Evolutionary conservation across 495 filamentous ascomycete genomes (phyloP).

Genomic region (Pseudomonodictys pantanalensis): DNA sequence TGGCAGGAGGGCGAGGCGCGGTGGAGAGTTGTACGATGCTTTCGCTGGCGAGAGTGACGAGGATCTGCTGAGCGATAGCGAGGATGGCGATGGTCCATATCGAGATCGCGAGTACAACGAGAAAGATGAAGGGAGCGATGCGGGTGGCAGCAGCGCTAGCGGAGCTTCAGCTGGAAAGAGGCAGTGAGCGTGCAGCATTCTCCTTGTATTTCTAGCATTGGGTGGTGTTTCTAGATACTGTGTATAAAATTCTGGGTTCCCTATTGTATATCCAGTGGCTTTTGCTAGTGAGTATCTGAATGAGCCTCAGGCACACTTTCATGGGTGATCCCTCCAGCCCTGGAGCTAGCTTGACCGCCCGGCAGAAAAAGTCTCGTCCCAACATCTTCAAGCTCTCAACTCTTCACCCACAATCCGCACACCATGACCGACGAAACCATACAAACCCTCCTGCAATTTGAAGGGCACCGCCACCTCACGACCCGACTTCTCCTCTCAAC

Average conservation of each 20-base stretch:
- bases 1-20: constrained; percentile 52
- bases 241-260: constrained; percentile 6
- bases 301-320: no score
- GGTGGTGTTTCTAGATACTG: constrained; percentile 13
- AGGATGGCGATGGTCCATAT: constrained; percentile 20
- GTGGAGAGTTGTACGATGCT: constrained; percentile 87
- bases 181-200: neutral
- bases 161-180: constrained; percentile 8
- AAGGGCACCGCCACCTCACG: constrained; percentile 74
- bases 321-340: no score
- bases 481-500: constrained; percentile 87
- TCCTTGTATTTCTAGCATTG: constrained; percentile 21
- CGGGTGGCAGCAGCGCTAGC: constrained; percentile 16
- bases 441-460: constrained; percentile 62
- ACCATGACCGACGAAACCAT: constrained; percentile 29
- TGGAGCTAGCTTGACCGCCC: no score
- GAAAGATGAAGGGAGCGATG: constrained; percentile 24
- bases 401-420: neutral
- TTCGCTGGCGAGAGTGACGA: constrained; percentile 83
- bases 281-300: no score
- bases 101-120: constrained; percentile 28
- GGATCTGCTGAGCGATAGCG: constrained; percentile 43
- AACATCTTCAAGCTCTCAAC: neutral
- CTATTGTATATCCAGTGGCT: neutral
- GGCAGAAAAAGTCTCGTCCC: neutral